Conservation (phyloP, 257 asterid species). For the Ophiorrhiza pumila region DNA sequence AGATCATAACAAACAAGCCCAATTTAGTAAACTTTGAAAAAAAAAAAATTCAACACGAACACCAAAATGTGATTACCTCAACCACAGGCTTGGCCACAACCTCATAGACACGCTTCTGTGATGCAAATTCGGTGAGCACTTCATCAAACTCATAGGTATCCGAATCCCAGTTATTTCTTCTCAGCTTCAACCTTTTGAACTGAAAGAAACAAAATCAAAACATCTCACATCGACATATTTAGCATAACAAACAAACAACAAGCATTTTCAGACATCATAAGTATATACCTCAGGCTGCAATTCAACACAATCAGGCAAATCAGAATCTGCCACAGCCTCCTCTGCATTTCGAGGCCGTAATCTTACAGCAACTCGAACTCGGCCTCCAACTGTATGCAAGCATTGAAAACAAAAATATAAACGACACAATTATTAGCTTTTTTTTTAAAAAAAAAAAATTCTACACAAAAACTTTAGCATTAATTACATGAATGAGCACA, state of each 20-base stretch:
- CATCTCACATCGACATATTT: not conserved
- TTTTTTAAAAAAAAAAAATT: not conserved
- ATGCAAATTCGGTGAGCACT: conserved; percentile 75
- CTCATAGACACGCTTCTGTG: conserved; percentile 92
- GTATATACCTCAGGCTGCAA: conserved; percentile 85
- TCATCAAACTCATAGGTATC: conserved; percentile 92
- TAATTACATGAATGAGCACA: not conserved
- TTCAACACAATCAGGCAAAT: conserved; percentile 88
- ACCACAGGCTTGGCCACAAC: conserved; percentile 94
- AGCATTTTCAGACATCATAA: no score
- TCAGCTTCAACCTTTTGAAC: conserved; percentile 82
- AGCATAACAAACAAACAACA: conserved; percentile 8
- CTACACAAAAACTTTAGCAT: not conserved
- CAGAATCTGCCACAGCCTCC: conserved; percentile 76
- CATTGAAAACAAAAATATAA: not conserved
- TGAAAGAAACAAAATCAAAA: conserved; percentile 26
- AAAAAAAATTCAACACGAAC: not conserved
- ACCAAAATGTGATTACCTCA: conserved; percentile 46
- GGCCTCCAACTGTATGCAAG: conserved; percentile 49
- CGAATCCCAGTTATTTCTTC: conserved; percentile 86
- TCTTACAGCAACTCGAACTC: conserved; percentile 90
- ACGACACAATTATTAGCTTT: not conserved
- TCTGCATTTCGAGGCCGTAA: conserved; percentile 79
- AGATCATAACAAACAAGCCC: not conserved
- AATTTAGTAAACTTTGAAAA: not conserved